Base-by-base conservation (phyloP, 352 stramenopile genomes). In the Achlya hypogyna region DNA sequence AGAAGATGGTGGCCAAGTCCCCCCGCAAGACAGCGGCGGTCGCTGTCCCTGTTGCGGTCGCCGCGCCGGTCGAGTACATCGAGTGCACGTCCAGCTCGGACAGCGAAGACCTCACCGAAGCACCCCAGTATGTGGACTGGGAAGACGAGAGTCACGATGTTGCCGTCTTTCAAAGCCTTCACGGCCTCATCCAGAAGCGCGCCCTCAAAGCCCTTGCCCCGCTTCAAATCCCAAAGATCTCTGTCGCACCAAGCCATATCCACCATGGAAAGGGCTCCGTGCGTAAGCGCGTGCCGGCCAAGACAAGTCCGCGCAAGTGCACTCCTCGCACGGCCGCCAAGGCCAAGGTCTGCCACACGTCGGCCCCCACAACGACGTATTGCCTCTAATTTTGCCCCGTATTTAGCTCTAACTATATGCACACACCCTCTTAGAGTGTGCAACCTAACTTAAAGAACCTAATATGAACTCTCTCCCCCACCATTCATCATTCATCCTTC, bases 401-500 rank as follows among this genome's bases (percentile, higher is more conserved):
- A 56, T 56, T 56, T 56, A 56, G 49, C 49, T 3, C 49, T 56
- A 56, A 45, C 2, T 20, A 35, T 20, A 56, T n/a, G n/a, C 49
- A 35, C 25, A 56, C 49, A 45, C 14, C 2, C n/a, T 18, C 31
- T 12, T 56, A 56, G 49, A 56, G 49, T 56, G 49, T 56, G 31
- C 49, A 10, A 56, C 31, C 25, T 56, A 56, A 56, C 31, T 56
- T 56, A 56, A 27, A 56, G 49, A 56, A 31, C 49, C 49, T 56
- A 56, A 56, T 56, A 56, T 56, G 49, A 56, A n/a, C 25, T 56
- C 25, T 20, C 20, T 22, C 25, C n/a, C 49, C 31, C 16, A 38
- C 49, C 16, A 35, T 16, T 16, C 49, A 34, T 54, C 29, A 14
- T 42, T 45, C 38, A 10, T 45, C 12, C 38, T 45, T 45, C 12